Percentiles rank a stretch among this genome's conserved stretches.
These are phyloP conservation scores for Xylaria polymorpha DNA, from an alignment of 2,329 filamentous ascomycete species.

Conservation along the genomic window DNA sequence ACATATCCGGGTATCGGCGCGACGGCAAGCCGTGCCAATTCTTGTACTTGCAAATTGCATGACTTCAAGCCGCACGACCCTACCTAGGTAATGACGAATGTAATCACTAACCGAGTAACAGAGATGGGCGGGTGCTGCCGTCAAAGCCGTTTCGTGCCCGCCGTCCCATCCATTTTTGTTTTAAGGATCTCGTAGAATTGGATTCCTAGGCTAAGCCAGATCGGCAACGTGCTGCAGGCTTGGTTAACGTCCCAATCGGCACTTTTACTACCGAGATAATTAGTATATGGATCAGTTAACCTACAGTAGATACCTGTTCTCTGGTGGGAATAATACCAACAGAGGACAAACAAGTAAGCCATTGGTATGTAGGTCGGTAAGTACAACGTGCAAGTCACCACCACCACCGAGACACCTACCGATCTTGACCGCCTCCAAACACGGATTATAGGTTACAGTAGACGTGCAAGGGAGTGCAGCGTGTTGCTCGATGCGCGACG, in stretches of 20 bases:
- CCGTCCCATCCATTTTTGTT: conserved; percentile 11
- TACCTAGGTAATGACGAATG: not conserved
- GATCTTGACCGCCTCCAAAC: conserved; percentile 35
- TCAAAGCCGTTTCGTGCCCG: conserved; percentile 29
- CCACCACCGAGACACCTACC: conserved; percentile 15
- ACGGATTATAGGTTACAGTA: conserved; percentile 20
- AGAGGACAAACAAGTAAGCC: no score
- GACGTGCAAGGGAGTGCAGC: not conserved
- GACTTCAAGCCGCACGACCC: conserved; percentile 13
- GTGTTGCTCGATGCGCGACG: conserved; percentile 19
- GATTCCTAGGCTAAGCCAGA: conserved; percentile 20
- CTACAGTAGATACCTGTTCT: not conserved
- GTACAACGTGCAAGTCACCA: conserved; percentile 3
- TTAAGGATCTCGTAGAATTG: not conserved
- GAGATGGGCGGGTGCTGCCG: conserved; percentile 33
- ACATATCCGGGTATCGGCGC: conserved; percentile 30
- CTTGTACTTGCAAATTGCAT: conserved; percentile 19
- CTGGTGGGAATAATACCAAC: not conserved
- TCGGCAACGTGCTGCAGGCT: conserved; percentile 21
- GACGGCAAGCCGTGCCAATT: conserved; percentile 17
- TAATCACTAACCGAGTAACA: not conserved
- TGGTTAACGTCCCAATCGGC: conserved; percentile 33
- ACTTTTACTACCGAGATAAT: conserved; percentile 20
- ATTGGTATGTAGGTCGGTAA: conserved; percentile 1
- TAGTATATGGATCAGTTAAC: not conserved